A percentile compares a stretch with the other conserved stretches of the same genome.
These are phyloP conservation scores for Phytophthora hibernalis DNA, from an alignment of 352 stramenopile genomes.

Conservation along the genomic window DNA sequence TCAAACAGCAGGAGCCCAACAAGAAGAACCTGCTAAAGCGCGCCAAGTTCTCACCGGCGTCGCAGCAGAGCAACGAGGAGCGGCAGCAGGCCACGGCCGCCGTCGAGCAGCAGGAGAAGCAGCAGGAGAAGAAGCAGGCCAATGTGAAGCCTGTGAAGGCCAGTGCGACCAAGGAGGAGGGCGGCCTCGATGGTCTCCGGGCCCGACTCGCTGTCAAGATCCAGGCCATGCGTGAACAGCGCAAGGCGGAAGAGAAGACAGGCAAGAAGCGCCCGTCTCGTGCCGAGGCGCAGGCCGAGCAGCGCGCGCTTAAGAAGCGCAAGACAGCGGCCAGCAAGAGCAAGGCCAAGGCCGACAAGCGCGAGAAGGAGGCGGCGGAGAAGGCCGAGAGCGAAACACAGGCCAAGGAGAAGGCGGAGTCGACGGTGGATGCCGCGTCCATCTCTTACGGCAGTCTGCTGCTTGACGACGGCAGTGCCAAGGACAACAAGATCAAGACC, in stretches of 20 bases:
- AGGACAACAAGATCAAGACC: conserved; percentile 66
- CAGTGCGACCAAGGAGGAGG: conserved; percentile 40
- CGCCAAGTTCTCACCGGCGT: conserved; percentile 69
- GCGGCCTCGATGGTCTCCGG: conserved; percentile 66
- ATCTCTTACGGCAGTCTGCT: conserved; percentile 86
- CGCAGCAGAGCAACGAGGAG: conserved; percentile 74
- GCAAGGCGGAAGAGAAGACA: conserved; percentile 68
- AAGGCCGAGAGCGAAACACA: conserved; percentile 25
- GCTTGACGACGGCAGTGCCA: conserved; percentile 62
- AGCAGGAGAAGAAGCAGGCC: conserved; percentile 22
- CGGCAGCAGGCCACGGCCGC: conserved; percentile 54
- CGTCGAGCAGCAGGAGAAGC: conserved; percentile 56
- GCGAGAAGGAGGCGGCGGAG: conserved; percentile 47
- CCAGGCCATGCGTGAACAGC: conserved; percentile 75
- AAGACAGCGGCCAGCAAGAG: conserved; percentile 65
- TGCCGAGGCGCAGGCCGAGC: conserved; percentile 34
- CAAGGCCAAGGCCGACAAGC: conserved; percentile 50
- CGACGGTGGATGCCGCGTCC: conserved; percentile 32
- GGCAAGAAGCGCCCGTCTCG: conserved; percentile 59
- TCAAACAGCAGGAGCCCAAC: conserved; percentile 56
- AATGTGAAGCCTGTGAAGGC: conserved; percentile 50
- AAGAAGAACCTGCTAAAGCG: conserved; percentile 75
- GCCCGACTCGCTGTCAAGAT: conserved; percentile 76
- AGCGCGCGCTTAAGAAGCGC: conserved; percentile 43
- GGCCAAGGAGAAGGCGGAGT: conserved; percentile 15